Evolutionary conservation across 2,329 filamentous ascomycete genomes (phyloP).

Genomic region (Seiridium unicorne): DNA sequence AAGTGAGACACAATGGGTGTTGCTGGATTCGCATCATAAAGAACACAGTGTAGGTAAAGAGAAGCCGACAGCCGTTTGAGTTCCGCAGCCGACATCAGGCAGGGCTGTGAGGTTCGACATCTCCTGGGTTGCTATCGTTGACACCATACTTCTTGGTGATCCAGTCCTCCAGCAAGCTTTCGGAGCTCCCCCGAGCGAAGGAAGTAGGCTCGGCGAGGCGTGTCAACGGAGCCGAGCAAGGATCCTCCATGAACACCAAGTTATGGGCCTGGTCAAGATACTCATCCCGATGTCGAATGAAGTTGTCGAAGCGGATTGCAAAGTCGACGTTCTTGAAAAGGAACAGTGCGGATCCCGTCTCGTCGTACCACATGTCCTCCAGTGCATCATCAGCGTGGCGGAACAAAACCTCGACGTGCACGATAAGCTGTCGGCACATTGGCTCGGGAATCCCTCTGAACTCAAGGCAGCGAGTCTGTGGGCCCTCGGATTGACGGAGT

Average conservation of each 20-base stretch:
- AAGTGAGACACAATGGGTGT: slow-evolving; percentile 24
- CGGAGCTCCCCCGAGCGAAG: neutral
- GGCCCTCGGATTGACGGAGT: neutral
- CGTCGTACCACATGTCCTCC: slow-evolving; percentile 4
- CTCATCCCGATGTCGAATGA: neutral
- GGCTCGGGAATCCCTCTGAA: neutral
- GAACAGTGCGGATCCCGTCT: neutral
- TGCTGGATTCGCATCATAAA: slow-evolving; percentile 39
- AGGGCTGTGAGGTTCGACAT: neutral
- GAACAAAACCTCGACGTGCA: neutral
- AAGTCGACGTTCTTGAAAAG: slow-evolving; percentile 9
- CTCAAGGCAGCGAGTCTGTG: slow-evolving; percentile 3
- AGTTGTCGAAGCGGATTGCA: slow-evolving; percentile 4
- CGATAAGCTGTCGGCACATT: neutral
- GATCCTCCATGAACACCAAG: slow-evolving; percentile 1
- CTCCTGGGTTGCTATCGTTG: neutral
- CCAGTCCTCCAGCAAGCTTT: neutral
- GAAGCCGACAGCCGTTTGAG: slow-evolving; percentile 40
- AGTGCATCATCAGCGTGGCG: neutral
- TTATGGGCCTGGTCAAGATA: neutral
- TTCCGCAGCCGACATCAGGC: slow-evolving; percentile 35
- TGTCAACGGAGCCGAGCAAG: slow-evolving; percentile 3
- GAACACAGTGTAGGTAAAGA: slow-evolving; percentile 43
- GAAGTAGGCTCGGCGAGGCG: neutral
- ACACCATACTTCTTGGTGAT: neutral